Evolutionary conservation across 768 basidiomycete species (phyloP).

Genomic region (Mycena kentingensis): DNA sequence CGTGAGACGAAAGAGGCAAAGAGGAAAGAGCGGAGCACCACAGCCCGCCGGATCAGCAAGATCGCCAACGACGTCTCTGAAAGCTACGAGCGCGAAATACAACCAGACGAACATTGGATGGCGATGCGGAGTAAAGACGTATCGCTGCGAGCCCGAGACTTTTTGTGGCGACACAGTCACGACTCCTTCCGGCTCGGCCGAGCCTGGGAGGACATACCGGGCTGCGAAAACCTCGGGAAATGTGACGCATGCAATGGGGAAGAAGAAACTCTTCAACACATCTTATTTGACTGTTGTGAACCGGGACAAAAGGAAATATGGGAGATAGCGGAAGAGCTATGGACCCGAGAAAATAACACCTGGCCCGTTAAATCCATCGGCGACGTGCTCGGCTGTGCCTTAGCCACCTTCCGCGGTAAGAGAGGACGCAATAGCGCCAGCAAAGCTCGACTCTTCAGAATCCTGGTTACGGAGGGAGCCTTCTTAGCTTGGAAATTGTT

Average conservation of each 20-base stretch:
- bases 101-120: neutral
- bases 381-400: neutral
- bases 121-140: neutral
- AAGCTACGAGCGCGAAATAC: neutral
- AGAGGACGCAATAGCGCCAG: neutral
- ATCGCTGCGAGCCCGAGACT: neutral
- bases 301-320: constrained; percentile 12
- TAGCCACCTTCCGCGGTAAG: neutral
- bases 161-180: constrained; percentile 16
- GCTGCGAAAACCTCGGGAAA: neutral
- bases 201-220: constrained; percentile 8
- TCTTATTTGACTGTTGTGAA: constrained; percentile 10
- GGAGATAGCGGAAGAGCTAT: constrained; percentile 8
- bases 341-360: neutral
- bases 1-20: neutral
- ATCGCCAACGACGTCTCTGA: neutral
- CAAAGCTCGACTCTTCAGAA: neutral
- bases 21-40: neutral
- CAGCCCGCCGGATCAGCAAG: neutral
- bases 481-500: constrained; percentile 13
- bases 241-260: constrained; percentile 6
- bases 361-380: constrained; percentile 1
- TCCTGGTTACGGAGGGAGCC: neutral
- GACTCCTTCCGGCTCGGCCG: constrained; percentile 17
- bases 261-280: constrained; percentile 17